phyloP scores from a whole-genome alignment of 176 grass and related monocot genomes.

The Olyra latifolia region DNA sequence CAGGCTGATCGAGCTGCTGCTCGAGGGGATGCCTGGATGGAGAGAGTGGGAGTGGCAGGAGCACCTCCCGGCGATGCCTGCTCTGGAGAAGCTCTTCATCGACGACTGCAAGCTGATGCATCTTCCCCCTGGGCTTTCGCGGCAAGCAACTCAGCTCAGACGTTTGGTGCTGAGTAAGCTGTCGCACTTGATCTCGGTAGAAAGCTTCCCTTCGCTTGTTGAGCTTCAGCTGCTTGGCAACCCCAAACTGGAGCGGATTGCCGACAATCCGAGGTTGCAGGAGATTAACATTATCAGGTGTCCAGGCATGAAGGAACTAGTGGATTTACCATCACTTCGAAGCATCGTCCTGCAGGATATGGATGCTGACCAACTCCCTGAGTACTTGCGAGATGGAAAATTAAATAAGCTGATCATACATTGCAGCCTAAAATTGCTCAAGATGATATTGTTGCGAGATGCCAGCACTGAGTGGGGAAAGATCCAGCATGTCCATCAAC shows the following conservation, averaged over 20 bases:
- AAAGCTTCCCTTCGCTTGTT: not conserved
- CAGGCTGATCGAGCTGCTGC: not conserved
- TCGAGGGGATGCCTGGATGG: slow-evolving; percentile 8
- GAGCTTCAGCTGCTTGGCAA: not conserved
- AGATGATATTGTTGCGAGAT: slow-evolving; percentile 15
- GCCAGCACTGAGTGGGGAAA: not conserved
- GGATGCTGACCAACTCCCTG: not conserved
- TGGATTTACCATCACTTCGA: not conserved
- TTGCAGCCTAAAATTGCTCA: slow-evolving; percentile 1
- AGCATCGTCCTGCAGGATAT: not conserved
- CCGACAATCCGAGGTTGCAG: not conserved
- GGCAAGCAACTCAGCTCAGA: not conserved
- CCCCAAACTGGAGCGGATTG: not conserved
- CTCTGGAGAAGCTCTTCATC: not conserved
- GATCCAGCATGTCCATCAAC: not conserved
- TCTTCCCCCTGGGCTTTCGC: slow-evolving; percentile 11
- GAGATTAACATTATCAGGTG: fast-evolving
- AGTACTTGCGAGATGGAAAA: not conserved
- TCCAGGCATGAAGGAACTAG: not conserved
- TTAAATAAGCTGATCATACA: not conserved
- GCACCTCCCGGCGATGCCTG: not conserved
- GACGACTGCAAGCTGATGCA: not conserved
- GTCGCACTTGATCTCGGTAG: not conserved
- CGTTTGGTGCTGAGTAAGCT: not conserved
- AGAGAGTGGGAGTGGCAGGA: slow-evolving; percentile 25